Conservation (phyloP, 768 basidiomycete species). For the Hygrophoropsis aurantiaca region DNA sequence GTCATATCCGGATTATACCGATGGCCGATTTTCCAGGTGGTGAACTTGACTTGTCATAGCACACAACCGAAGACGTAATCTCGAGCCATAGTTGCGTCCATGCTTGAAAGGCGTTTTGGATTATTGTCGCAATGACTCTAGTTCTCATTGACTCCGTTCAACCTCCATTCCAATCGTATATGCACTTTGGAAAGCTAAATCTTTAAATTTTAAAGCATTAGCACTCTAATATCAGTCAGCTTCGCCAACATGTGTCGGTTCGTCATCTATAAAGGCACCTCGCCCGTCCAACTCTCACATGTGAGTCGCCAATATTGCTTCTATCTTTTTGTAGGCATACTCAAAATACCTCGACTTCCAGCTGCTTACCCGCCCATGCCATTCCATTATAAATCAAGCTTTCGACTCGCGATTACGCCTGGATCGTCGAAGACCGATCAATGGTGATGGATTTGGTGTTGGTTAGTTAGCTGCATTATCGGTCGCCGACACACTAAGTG, state of each 20-base stretch:
- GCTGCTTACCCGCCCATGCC: slow-evolving; percentile 91
- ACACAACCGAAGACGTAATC: slow-evolving; percentile 19
- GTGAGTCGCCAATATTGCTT: slow-evolving; percentile 35
- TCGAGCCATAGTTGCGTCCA: slow-evolving; percentile 10
- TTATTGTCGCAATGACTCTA: slow-evolving; percentile 11
- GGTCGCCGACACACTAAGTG: background rate
- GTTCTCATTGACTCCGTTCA: background rate
- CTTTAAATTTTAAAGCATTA: too few relatives aligned
- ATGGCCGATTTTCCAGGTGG: too few relatives aligned
- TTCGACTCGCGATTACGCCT: slow-evolving; percentile 90
- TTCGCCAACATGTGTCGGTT: slow-evolving; percentile 80
- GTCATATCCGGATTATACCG: too few relatives aligned
- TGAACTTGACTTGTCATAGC: too few relatives aligned
- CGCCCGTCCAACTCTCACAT: slow-evolving; percentile 89
- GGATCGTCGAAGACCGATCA: slow-evolving; percentile 82
- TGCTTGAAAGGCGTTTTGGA: background rate
- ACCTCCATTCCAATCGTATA: too few relatives aligned
- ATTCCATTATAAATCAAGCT: slow-evolving; percentile 97
- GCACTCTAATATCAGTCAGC: background rate
- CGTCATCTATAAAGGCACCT: slow-evolving; percentile 93
- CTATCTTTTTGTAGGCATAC: slow-evolving; percentile 3
- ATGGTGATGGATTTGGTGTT: slow-evolving; percentile 95
- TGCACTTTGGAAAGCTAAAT: too few relatives aligned
- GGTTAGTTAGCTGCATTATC: slow-evolving; percentile 45
- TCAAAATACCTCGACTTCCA: slow-evolving; percentile 25